These are phyloP conservation scores for Arthroderma sp. DNA, from an alignment of 2,329 filamentous ascomycete genomes.

Conservation along the genomic window DNA sequence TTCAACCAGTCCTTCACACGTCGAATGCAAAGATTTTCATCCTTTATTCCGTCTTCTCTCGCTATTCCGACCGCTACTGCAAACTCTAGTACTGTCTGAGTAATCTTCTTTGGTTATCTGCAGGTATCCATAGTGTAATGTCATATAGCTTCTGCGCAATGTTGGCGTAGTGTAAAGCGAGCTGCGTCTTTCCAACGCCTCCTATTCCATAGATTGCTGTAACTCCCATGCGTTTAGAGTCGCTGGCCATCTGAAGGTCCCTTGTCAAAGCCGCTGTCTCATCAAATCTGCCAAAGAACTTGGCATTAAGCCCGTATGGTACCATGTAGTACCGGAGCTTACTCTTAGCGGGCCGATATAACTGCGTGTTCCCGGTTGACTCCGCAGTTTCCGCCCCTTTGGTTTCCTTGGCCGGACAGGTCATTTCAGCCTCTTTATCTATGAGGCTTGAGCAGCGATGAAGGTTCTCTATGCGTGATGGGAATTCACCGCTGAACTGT, in stretches of 20 bases:
- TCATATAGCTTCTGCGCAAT: conserved; percentile 4
- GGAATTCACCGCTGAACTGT: neutral
- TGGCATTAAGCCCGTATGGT: conserved; percentile 4
- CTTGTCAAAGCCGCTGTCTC: neutral
- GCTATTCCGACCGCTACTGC: conserved; percentile 1
- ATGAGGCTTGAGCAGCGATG: neutral
- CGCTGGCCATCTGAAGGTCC: neutral
- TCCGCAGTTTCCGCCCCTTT: neutral
- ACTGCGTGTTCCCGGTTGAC: neutral
- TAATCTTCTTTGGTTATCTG: conserved; percentile 2
- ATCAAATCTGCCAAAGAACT: conserved; percentile 2
- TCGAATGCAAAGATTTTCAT: conserved; percentile 2
- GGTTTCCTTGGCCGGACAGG: neutral
- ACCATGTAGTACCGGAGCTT: conserved; percentile 6
- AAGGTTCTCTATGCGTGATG: neutral
- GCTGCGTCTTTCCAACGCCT: conserved; percentile 12
- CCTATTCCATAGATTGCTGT: conserved; percentile 10
- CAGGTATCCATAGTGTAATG: conserved; percentile 5
- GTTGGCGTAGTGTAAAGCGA: conserved; percentile 11
- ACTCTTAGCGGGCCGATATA: neutral
- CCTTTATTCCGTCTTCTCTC: neutral
- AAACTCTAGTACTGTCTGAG: neutral
- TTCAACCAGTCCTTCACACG: conserved; percentile 5
- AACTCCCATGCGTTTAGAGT: neutral
- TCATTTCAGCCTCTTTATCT: neutral